phyloP scores from a whole-genome alignment of 148 eudicot species.

The Drosera capensis region DNA sequence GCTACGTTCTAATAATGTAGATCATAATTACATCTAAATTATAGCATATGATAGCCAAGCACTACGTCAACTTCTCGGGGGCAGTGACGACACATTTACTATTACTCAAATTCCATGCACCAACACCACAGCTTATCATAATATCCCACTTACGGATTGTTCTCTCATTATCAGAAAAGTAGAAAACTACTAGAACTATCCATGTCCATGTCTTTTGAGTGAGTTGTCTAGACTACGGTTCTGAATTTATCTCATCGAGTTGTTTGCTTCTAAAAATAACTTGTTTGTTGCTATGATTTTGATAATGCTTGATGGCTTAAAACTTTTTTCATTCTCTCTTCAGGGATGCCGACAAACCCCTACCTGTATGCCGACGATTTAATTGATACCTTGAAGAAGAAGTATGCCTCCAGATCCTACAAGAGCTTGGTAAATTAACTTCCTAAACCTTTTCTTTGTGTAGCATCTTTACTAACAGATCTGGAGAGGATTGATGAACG shows the following conservation, averaged over 20 bases:
- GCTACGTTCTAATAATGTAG: not conserved
- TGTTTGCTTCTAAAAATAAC: not conserved
- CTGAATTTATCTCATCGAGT: not conserved
- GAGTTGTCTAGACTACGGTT: not conserved
- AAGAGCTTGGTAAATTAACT: constrained; percentile 62
- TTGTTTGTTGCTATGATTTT: not conserved
- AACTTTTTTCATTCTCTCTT: not conserved
- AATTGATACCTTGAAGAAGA: constrained; percentile 51
- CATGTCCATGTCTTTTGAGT: too few relatives aligned
- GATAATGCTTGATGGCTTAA: not conserved
- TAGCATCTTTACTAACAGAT: not conserved
- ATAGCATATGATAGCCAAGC: not conserved
- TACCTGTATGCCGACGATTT: constrained; percentile 74
- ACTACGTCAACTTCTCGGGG: not conserved
- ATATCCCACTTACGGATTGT: too few relatives aligned
- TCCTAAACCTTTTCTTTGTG: not conserved
- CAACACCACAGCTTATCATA: too few relatives aligned
- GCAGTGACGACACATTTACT: too few relatives aligned
- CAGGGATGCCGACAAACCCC: constrained; percentile 90
- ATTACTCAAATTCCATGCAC: too few relatives aligned
- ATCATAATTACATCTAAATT: not conserved
- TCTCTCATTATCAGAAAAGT: too few relatives aligned
- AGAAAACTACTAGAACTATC: too few relatives aligned
- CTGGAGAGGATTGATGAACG: not conserved
- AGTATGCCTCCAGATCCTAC: constrained; percentile 75